Base-by-base conservation (phyloP, 306 rosid genomes). In the Fagus crenata region DNA sequence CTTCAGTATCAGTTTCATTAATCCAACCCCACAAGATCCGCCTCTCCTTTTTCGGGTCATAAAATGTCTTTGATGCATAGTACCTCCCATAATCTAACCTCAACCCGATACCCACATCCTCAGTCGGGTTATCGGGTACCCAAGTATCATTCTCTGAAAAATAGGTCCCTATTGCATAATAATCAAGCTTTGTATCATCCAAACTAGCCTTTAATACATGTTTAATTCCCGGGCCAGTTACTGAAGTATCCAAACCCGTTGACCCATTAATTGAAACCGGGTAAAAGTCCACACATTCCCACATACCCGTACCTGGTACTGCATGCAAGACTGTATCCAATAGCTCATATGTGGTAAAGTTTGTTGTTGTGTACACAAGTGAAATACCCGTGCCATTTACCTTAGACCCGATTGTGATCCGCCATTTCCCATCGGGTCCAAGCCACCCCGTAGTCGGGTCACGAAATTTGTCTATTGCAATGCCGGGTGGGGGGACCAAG, bases 271-370 rank as follows among this genome's bases (percentile, higher is more conserved):
- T 22, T 0, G 87, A 54, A 71, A 93, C 81, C 37, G 98, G 98
- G 80, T 84, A 93, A 77, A 93, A 91, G 46, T 93, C 98, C 4
- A 93, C 88, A 28, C 98, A 93, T 77, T 93, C 98, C 98, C 98
- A 93, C 97, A 93, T 93, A 8, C 98, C 98, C 77, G 98, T 91
- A 67, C 85, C 95, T 71, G 95, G 86, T 12, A 93, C 98, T 14
- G 49, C 65, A 51, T 93, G 98, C 82, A 93, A 72, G 36, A 13
- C 18, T 1, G 78, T 42, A 1, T 79, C 43, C 39, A 18, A 69
- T 0, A 84, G 87, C 63, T 88, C 81, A n/a, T 49, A 93, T 32
- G 72, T 67, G 9, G 69, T 82, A 53, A 93, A 93, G 75, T 93
- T 81, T 0, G 74, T 3, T 0, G 98, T 93, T 4, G 49, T 80